These are phyloP conservation scores for Leccinum imitatum DNA, from an alignment of 768 basidiomycete genomes.

Conservation along the genomic window DNA sequence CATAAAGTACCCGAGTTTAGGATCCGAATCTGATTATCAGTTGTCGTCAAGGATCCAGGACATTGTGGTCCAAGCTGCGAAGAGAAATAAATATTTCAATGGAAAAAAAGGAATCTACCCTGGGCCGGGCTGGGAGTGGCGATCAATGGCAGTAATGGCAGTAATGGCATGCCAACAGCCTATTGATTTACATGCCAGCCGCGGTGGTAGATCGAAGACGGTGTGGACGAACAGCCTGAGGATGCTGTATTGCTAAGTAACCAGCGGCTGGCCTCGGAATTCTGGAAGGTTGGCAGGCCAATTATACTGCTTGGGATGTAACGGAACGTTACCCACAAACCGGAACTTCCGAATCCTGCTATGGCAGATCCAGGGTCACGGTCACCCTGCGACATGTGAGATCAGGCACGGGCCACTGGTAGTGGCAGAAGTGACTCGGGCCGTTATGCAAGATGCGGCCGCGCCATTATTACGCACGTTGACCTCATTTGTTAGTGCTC, in stretches of 20 bases:
- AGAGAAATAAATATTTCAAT: background rate
- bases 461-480: conserved; percentile 15
- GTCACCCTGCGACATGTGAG: background rate
- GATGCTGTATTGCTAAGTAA: background rate
- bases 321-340: background rate
- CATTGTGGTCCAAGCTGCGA: background rate
- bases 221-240: background rate
- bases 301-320: background rate
- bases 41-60: background rate
- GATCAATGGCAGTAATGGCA: background rate
- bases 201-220: background rate
- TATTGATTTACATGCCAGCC: background rate
- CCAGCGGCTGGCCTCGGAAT: background rate
- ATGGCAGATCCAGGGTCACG: background rate
- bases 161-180: background rate
- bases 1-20: background rate
- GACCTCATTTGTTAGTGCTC: conserved; percentile 7
- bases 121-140: background rate
- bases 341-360: background rate
- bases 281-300: background rate
- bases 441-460: conserved; percentile 4
- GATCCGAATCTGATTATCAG: background rate
- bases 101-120: background rate
- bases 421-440: conserved; percentile 1
- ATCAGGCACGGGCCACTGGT: conserved; percentile 7